Base-by-base conservation (phyloP, 257 asterid genomes). In the Linaria vulgaris region DNA sequence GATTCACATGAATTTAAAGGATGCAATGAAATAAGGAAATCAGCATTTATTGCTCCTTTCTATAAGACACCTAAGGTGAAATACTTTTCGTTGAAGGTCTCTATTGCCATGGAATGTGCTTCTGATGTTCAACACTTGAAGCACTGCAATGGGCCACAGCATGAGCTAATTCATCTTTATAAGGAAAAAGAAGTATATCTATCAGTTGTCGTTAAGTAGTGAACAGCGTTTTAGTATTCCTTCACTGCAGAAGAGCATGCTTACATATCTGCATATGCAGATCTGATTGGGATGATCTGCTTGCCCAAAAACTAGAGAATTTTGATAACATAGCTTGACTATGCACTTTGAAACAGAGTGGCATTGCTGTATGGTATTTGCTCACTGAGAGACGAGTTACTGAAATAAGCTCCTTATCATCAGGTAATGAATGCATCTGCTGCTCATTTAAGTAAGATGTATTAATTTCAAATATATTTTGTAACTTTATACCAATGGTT, bases 101-200 rank as follows among this genome's bases (percentile, higher is more conserved):
- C 82, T 55, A 24, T 85, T 57, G 94, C 59, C 67, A 55, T 91
- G 85, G 98, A 88, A 70, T 83, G 92, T 72, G 25, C 54, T 31
- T 67, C 78, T 9, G 82, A 77, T 60, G 62, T 52, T 43, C 72
- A 43, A 39, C n/a, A 50, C 59, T 41, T 54, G 3, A 68, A 63
- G 64, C 56, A 62, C 25, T 19, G 24, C 17, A 56, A 69, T 53
- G 88, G 88, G 50, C 85, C 90, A 12, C 73, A 75, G 76, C 80
- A 65, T 44, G 84, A 83, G 74, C 72, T 83, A 63, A 43, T 74
- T 62, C 63, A 80, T 59, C 85, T 88, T 13, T 80, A 81, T 52
- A 64, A 67, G 61, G 91, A 70, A 37, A 80, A 51, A 54, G 88
- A 84, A 72, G 91, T 83, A 19, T 74, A 76, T 78, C 79, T 90